A percentile compares a stretch with the other conserved stretches of the same genome.
These are phyloP conservation scores for Venturia asperata DNA, from an alignment of 2,329 filamentous ascomycete species.

Conservation along the genomic window DNA sequence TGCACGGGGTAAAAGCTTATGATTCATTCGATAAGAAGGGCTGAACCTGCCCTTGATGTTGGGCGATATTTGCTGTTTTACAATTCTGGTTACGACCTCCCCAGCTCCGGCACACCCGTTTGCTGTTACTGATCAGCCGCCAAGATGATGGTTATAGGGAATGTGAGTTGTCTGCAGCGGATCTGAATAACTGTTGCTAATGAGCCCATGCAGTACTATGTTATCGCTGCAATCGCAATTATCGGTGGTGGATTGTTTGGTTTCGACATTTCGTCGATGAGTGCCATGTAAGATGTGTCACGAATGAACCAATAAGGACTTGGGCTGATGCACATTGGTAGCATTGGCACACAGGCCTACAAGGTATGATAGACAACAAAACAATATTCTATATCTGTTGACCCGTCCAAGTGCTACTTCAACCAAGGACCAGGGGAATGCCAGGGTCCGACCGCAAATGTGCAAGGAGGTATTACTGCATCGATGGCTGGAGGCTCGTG, in stretches of 20 bases:
- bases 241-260: constrained; percentile 66
- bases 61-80: neutral
- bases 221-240: constrained; percentile 51
- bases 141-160: constrained; percentile 11
- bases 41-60: neutral
- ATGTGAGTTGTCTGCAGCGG: neutral
- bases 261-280: constrained; percentile 74
- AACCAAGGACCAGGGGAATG: constrained; percentile 46
- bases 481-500: constrained; percentile 66
- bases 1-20: neutral
- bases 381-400: neutral
- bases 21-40: neutral
- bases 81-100: neutral
- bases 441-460: constrained; percentile 46
- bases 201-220: constrained; percentile 33
- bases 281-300: constrained; percentile 31
- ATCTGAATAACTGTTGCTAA: neutral
- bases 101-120: neutral
- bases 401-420: constrained; percentile 54
- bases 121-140: neutral
- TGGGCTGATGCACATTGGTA: constrained; percentile 21
- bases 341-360: constrained; percentile 59
- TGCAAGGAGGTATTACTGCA: constrained; percentile 63
- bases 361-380: constrained; percentile 25
- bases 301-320: constrained; percentile 23